Evolutionary conservation across 2,329 filamentous ascomycete genomes (phyloP), one percentile per base, ranked within the genome.

Genomic region (Neophaeococcomyces aloes): DNA sequence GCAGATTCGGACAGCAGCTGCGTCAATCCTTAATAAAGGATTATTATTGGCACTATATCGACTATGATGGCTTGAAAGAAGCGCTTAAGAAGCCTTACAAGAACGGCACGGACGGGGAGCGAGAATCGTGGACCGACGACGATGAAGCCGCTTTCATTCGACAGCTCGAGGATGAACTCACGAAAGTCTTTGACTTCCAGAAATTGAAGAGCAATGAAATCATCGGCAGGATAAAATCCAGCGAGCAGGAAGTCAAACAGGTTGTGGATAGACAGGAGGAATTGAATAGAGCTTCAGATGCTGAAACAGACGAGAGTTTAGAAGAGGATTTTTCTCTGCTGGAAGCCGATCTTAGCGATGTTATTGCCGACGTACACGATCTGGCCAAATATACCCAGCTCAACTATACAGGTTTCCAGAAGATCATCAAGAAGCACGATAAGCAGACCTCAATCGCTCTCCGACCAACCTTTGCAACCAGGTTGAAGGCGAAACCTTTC

Each of bases 381-480:
- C 74, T 98, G 48, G 88, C 91, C 63, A 96, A 96, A 67, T 98
- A 94, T 62, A 93, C 94, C 5, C 89, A 95, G 68, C 70, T 98
- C 60, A 98, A 98, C 67, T 98, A 98, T 61, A 96, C 89, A 0
- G 91, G 91, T 4, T 98, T 98, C 63, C 93, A 95, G 71, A 98
- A 98, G 73, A 98, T 98, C 52, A 94, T 98, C 66, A 98, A 98
- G 74, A 98, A 98, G 73, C 91, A 98, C 64, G 91, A 95, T 83
- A 98, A 98, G 86, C 74, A 84, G 71, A 98, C 91, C 0, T 75
- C 79, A 48, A 94, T 89, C 87, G 80, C 91, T 59, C 77, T 98
- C 27, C 88, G 84, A 57, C 91, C 91, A 25, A 86, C 93, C n/a
- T 98, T 98, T 64, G 89, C 93, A 46, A 82, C 88, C 32, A 80